Evolutionary conservation across 331 rosid genomes (phyloP).

Genomic region (Quercus phellos): DNA sequence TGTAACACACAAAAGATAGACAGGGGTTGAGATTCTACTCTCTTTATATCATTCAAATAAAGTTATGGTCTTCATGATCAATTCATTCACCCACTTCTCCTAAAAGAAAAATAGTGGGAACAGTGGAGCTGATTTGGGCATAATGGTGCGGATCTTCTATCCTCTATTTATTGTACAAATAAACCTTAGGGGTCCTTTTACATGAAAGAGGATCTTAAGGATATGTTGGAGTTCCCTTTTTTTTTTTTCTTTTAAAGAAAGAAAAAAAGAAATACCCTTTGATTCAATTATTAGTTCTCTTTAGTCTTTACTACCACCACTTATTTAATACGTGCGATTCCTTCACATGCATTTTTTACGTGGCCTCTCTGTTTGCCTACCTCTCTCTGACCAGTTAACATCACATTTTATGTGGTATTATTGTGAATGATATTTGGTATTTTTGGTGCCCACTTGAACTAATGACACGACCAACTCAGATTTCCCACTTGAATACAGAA

Average conservation of each 20-base stretch:
- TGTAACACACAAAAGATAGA: slow-evolving; percentile 53
- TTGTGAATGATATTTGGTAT: slow-evolving; percentile 18
- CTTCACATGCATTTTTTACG: slow-evolving; percentile 19
- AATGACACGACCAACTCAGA: slow-evolving; percentile 33
- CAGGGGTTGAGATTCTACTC: slow-evolving; percentile 43
- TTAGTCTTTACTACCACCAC: slow-evolving; percentile 7
- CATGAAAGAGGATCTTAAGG: slow-evolving; percentile 30
- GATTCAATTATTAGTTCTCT: slow-evolving; percentile 2
- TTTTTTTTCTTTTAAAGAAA: too few relatives aligned
- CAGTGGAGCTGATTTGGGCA: slow-evolving; percentile 31
- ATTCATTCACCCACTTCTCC: slow-evolving; percentile 24
- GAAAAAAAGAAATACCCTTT: slow-evolving; percentile 6
- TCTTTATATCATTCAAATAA: slow-evolving; percentile 37
- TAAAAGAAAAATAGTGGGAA: slow-evolving; percentile 29
- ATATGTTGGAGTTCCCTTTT: slow-evolving; percentile 36
- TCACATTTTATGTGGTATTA: neutral
- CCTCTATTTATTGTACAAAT: slow-evolving; percentile 19
- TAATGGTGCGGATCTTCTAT: slow-evolving; percentile 47
- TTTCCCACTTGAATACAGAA: slow-evolving; percentile 33
- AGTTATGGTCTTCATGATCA: slow-evolving; percentile 26
- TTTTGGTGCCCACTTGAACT: slow-evolving; percentile 26
- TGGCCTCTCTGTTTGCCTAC: neutral
- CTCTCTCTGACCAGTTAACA: slow-evolving; percentile 1
- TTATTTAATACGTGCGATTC: slow-evolving; percentile 32
- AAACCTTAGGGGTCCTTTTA: neutral